A percentile compares a stretch with the other conserved stretches of the same genome.
These are phyloP conservation scores for Bryopsis sp. DNA, from an alignment of 139 green algal species.

Conservation along the genomic window DNA sequence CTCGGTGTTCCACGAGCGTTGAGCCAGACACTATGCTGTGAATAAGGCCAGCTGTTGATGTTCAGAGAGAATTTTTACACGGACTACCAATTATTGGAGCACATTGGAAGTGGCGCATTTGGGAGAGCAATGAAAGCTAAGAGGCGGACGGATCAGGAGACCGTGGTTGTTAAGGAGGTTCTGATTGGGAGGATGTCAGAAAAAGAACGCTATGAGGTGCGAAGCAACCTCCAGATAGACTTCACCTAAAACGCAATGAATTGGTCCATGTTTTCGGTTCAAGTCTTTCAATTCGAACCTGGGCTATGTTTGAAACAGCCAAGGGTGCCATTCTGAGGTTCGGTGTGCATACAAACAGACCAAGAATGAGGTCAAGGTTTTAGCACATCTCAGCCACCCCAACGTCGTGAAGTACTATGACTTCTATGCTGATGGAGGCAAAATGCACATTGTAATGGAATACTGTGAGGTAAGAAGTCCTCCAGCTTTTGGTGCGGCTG, in stretches of 20 bases:
- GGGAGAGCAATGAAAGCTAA: conserved; percentile 16
- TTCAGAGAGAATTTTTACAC: conserved; percentile 17
- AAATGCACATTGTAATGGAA: conserved; percentile 65
- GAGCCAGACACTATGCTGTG: too few species aligned
- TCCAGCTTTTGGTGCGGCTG: not conserved
- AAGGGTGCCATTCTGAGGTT: too few species aligned
- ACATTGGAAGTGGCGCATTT: conserved; percentile 19
- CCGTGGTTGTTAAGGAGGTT: conserved; percentile 18
- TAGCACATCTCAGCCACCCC: conserved; percentile 55
- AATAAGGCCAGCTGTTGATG: not conserved
- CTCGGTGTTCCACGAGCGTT: not conserved
- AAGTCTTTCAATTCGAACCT: not conserved
- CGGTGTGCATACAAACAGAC: conserved; percentile 9
- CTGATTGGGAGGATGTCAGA: conserved; percentile 11
- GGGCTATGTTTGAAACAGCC: too few species aligned
- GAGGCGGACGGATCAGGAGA: conserved; percentile 2
- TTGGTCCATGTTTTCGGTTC: not conserved
- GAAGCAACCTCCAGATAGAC: too few species aligned
- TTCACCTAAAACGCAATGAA: not conserved
- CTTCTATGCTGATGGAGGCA: conserved; percentile 35
- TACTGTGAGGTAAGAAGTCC: conserved; percentile 45
- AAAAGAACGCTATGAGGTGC: conserved; percentile 11
- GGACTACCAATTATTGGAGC: conserved; percentile 16
- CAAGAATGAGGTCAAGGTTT: conserved; percentile 52
- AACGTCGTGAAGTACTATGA: conserved; percentile 68